Conservation (phyloP, 164 flowering plant species). For the Macadamia integrifolia region DNA sequence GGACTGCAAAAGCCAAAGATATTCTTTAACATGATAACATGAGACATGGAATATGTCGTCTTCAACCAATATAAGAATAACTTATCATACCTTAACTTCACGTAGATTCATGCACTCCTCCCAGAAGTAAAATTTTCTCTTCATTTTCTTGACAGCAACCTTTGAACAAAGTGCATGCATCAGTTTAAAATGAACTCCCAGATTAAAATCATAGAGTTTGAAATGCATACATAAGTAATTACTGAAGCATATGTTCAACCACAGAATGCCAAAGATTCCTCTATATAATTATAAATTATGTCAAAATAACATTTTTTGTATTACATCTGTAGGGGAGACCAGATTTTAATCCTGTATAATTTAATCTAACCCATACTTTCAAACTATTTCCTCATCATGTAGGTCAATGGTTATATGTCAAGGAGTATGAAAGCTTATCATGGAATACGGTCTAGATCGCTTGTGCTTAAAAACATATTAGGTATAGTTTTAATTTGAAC, state of each 20-base stretch:
- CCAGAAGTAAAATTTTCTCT: constrained; percentile 77
- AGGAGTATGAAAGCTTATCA: neutral
- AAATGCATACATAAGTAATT: too few relatives aligned
- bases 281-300: too few relatives aligned
- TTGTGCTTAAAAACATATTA: neutral
- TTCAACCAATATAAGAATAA: neutral
- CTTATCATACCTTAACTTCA: constrained; percentile 66
- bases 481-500: neutral
- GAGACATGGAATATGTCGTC: neutral
- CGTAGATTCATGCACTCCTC: constrained; percentile 77
- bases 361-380: neutral
- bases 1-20: constrained; percentile 43
- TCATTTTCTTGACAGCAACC: constrained; percentile 98
- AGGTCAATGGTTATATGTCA: neutral
- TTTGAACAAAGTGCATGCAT: constrained; percentile 12
- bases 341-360: neutral
- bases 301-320: too few relatives aligned
- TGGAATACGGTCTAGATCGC: neutral
- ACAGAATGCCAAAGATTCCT: too few relatives aligned
- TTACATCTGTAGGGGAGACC: too few relatives aligned
- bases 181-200: too few relatives aligned
- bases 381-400: neutral
- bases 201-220: too few relatives aligned
- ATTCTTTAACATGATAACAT: neutral
- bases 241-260: too few relatives aligned